phyloP scores from a whole-genome alignment of 2,329 filamentous ascomycete species.

The Hawksworthiomyces lignivorus region DNA sequence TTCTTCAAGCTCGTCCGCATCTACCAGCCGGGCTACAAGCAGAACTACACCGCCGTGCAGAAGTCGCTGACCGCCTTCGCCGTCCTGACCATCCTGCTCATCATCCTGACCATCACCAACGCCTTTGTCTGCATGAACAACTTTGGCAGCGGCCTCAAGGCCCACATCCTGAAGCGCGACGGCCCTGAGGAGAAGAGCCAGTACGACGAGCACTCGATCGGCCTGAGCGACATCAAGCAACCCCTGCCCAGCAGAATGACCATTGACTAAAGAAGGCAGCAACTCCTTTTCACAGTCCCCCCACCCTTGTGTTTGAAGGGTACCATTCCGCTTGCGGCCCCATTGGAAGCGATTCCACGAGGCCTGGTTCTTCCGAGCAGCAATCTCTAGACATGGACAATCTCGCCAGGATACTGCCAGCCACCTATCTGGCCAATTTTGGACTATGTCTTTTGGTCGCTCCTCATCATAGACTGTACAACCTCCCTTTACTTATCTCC shows the following conservation, averaged over 20 bases:
- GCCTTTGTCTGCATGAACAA: conserved; percentile 83
- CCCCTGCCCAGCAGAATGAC: conserved; percentile 51
- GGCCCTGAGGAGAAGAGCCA: conserved; percentile 44
- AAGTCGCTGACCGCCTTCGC: conserved; percentile 89
- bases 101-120: conserved; percentile 81
- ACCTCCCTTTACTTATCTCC: too few species aligned
- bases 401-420: too few species aligned
- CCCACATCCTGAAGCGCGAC: conserved; percentile 59
- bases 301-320: too few species aligned
- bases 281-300: too few species aligned
- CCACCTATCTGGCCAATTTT: too few species aligned
- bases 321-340: too few species aligned
- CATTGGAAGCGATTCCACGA: too few species aligned
- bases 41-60: conserved; percentile 68
- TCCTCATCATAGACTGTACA: too few species aligned
- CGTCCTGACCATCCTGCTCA: conserved; percentile 81
- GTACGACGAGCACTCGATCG: conserved; percentile 45
- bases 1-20: too few species aligned
- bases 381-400: too few species aligned
- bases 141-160: conserved; percentile 83
- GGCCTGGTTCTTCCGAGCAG: too few species aligned
- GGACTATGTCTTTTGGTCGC: too few species aligned
- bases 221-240: conserved; percentile 49
- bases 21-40: conserved; percentile 57
- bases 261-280: conserved; percentile 41